These are phyloP conservation scores for Daldinia grandis DNA, from an alignment of 495 filamentous ascomycete genomes.

Conservation along the genomic window DNA sequence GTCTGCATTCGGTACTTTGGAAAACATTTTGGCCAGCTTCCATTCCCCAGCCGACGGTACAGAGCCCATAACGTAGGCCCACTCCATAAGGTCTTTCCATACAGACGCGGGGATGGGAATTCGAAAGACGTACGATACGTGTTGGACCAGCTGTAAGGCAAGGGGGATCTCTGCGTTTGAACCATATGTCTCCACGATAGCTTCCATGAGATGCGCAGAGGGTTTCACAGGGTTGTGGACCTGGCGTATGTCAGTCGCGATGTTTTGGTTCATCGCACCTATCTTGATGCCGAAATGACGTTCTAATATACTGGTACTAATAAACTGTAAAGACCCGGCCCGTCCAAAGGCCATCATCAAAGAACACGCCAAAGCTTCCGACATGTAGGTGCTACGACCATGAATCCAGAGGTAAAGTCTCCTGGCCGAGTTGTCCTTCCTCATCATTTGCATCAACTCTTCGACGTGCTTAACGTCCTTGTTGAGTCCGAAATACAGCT, in stretches of 20 bases:
- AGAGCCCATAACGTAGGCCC: conserved; percentile 46
- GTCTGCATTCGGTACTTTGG: conserved; percentile 26
- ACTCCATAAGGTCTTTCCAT: conserved; percentile 50
- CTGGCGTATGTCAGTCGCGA: background rate
- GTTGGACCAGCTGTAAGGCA: conserved; percentile 45
- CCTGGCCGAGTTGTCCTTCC: conserved; percentile 19
- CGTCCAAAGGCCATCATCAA: conserved; percentile 45
- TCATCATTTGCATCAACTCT: conserved; percentile 42
- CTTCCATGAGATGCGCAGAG: conserved; percentile 42
- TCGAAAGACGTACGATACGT: conserved; percentile 38
- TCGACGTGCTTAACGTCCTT: conserved; percentile 35
- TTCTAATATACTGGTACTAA: conserved; percentile 34
- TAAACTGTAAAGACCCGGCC: conserved; percentile 35
- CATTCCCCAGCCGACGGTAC: conserved; percentile 43
- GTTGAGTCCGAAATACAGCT: conserved; percentile 41
- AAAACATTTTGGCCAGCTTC: conserved; percentile 28
- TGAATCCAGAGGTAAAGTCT: conserved; percentile 15
- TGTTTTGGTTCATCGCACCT: background rate
- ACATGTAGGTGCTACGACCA: conserved; percentile 42
- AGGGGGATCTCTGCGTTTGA: conserved; percentile 46
- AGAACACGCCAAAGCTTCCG: conserved; percentile 45
- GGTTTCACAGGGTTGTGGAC: conserved; percentile 32
- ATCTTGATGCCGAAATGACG: conserved; percentile 35
- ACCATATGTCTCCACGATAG: conserved; percentile 49
- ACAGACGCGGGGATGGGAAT: conserved; percentile 42